These are phyloP conservation scores for Suillus spraguei DNA, from an alignment of 768 basidiomycete genomes.

Conservation along the genomic window DNA sequence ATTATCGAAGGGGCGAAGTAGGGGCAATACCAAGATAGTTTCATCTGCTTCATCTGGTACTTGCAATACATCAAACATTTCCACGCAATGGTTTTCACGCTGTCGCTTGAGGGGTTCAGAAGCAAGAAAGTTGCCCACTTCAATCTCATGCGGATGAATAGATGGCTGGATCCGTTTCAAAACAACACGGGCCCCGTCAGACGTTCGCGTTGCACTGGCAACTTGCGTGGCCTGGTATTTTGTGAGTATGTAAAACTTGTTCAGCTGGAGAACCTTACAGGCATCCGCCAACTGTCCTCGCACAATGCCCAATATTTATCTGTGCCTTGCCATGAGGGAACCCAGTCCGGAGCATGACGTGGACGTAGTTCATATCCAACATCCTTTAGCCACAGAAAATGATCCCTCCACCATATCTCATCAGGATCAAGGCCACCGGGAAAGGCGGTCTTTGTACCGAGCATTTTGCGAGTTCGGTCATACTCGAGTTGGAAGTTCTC, in stretches of 20 bases:
- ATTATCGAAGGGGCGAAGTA: slow-evolving; percentile 25
- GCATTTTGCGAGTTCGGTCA: not conserved
- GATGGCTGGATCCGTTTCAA: slow-evolving; percentile 26
- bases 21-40: slow-evolving; percentile 30
- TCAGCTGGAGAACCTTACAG: slow-evolving; percentile 26
- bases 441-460: not conserved
- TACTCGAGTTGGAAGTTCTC: not conserved
- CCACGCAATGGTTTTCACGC: slow-evolving; percentile 26
- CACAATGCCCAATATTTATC: not conserved
- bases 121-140: slow-evolving; percentile 20
- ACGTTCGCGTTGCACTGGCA: slow-evolving; percentile 27
- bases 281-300: not conserved
- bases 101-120: slow-evolving; percentile 4
- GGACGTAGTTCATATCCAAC: slow-evolving; percentile 32
- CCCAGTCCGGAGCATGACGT: slow-evolving; percentile 36
- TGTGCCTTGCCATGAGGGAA: slow-evolving; percentile 35
- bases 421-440: not conserved
- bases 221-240: slow-evolving; percentile 14
- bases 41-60: slow-evolving; percentile 14
- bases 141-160: slow-evolving; percentile 19
- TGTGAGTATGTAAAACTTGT: slow-evolving; percentile 17
- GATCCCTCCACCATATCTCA: slow-evolving; percentile 19
- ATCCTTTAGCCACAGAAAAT: slow-evolving; percentile 31
- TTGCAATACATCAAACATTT: slow-evolving; percentile 19
- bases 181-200: slow-evolving; percentile 29